Evolutionary conservation across 176 grass and related monocot species (phyloP).

Genomic region (Triticum aestivum): DNA sequence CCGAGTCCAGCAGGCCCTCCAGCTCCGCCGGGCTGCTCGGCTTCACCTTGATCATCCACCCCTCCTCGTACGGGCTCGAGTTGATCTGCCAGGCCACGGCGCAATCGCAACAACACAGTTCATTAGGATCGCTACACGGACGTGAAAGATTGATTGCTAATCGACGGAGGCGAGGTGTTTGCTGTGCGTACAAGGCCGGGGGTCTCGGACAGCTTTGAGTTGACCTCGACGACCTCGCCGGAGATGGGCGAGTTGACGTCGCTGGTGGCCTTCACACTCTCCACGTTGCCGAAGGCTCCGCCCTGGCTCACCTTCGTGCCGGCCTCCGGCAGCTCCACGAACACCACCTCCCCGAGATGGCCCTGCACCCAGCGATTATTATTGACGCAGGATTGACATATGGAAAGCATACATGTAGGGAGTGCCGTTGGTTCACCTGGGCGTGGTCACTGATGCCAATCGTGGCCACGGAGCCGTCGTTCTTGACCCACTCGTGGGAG

Average conservation of each 20-base stretch:
- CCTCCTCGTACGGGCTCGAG: slow-evolving; percentile 76
- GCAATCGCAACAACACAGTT: neutral
- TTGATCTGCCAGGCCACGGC: slow-evolving; percentile 53
- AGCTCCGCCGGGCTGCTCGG: slow-evolving; percentile 69
- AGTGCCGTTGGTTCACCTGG: slow-evolving; percentile 43
- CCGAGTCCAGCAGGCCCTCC: slow-evolving; percentile 55
- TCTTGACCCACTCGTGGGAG: slow-evolving; percentile 75
- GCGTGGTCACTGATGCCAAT: slow-evolving; percentile 97
- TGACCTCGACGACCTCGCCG: slow-evolving; percentile 58
- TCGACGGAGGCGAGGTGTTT: neutral
- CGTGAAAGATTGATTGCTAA: neutral
- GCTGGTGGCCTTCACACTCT: slow-evolving; percentile 98
- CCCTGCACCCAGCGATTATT: slow-evolving; percentile 32
- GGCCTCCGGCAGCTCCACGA: slow-evolving; percentile 82
- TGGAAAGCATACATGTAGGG: neutral
- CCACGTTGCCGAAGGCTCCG: slow-evolving; percentile 76
- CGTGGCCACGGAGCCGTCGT: slow-evolving; percentile 66
- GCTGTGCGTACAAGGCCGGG: slow-evolving; percentile 59
- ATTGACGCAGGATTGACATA: neutral
- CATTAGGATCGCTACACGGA: neutral
- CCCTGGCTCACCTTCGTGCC: slow-evolving; percentile 44
- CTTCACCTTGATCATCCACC: slow-evolving; percentile 99
- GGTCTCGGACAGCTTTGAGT: slow-evolving; percentile 63
- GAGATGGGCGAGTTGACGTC: slow-evolving; percentile 91
- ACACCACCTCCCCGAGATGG: slow-evolving; percentile 95